Base-by-base conservation (phyloP, 768 basidiomycete species). In the Hericium alpestre region DNA sequence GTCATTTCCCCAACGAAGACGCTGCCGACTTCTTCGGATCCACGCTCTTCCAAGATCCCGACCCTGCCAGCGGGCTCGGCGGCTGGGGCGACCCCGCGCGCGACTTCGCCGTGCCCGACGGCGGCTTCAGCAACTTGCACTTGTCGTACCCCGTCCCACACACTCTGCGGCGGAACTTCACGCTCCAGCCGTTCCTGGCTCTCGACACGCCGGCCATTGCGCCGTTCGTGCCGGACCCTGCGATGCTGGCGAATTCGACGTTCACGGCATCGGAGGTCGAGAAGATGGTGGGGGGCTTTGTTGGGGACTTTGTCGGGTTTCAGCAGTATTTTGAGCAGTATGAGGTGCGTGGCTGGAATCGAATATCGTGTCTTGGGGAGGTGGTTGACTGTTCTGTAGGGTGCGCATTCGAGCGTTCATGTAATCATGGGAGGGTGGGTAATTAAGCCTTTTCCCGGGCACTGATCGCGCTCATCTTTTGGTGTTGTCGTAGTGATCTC, bases 81-180 rank as follows among this genome's bases (percentile, higher is more conserved):
- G 64, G 67, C 13, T 69, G 67, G 64, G 68, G 68, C 13, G 58
- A 62, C 43, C 63, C 63, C 10, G 47, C 56, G 4, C 50, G 58
- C 11, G 64, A 69, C 52, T 55, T 59, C 55, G 55, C 53, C 37
- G 65, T 69, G 3, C 56, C 61, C 8, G 60, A 65, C 49, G 72
- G 71, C 40, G 71, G 60, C 6, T 69, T 71, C 59, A 62, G 62
- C 13, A 52, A 56, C 32, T 57, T 69, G 54, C 53, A 57, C 12
- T 58, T 69, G 12, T 59, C 70, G 11, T 73, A 73, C 48, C 72
- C 72, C 13, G 59, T 59, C 18, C 66, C 68, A 37, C 71, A 73
- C 59, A 61, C 51, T 23, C 22, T 72, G 27, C 68, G 72, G 18
- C 65, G 72, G 9, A 69, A 67, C 51, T 73, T 65, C 63, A 69